Conservation (phyloP, 2,329 filamentous ascomycete genomes). For the Apiospora phragmitis region DNA sequence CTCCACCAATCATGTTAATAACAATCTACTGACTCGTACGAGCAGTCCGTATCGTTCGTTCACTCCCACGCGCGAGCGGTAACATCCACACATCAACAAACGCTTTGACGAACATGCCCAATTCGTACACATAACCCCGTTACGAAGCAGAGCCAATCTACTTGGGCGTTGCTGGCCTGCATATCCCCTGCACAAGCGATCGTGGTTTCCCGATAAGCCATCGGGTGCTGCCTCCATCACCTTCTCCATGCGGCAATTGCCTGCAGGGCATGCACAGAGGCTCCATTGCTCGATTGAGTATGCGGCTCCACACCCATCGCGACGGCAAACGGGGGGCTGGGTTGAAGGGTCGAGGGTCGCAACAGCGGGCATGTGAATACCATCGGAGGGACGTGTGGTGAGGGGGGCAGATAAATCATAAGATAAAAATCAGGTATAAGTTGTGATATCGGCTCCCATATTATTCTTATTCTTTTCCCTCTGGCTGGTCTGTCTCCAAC, state of each 20-base stretch:
- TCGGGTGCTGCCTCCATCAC: background rate
- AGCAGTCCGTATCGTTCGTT: background rate
- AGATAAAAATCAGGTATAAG: background rate
- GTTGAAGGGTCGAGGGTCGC: background rate
- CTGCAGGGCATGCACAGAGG: background rate
- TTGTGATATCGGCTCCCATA: background rate
- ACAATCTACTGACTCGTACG: background rate
- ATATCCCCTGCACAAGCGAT: background rate
- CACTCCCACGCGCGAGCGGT: background rate
- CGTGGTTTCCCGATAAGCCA: background rate
- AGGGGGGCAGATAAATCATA: background rate
- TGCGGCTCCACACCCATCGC: background rate
- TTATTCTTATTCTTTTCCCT: background rate
- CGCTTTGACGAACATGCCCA: background rate
- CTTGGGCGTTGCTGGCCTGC: background rate
- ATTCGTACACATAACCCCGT: background rate
- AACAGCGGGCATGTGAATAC: background rate
- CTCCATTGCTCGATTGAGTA: background rate
- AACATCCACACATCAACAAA: background rate
- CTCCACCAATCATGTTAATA: background rate
- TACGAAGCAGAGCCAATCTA: background rate
- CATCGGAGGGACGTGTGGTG: background rate
- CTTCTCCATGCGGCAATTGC: slow-evolving; percentile 1
- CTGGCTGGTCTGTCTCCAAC: background rate
- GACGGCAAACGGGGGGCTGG: background rate